Base-by-base conservation (phyloP, 768 basidiomycete species). In the Russula brevipes region DNA sequence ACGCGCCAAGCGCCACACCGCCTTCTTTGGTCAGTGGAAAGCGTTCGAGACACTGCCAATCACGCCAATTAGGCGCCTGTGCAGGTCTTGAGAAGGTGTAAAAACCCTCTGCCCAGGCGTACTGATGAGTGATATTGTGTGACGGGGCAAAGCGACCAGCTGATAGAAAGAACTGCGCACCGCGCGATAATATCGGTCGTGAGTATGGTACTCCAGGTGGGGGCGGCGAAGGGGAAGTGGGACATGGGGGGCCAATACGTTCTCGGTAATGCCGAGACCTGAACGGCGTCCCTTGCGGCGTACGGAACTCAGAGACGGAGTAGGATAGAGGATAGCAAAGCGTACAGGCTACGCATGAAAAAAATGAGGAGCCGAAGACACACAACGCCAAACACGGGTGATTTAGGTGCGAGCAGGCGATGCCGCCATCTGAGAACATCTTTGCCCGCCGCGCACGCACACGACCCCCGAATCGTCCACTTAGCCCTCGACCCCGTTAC, bases 351-450 rank as follows among this genome's bases (percentile, higher is more conserved):
- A 24, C 24, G 24, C 24, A 31, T 19, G 14, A 44, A 24, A 55
- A 45, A 46, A 46, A 35, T 57, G 33, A 16, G 31, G 4, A 42
- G 41, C 4, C 1, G 19, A 5, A 24, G 42, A 36, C 33, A 64
- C 33, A 64, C 63, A 64, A 64, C 30, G n/a, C 58, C 63, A 64
- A 64, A 60, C 63, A 64, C 6, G 35, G 53, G 42, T 59, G 49
- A 52, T 42, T n/a, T 36, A 31, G 19, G 6, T n/a, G 44, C 30
- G 14, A 38, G 17, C 17, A 35, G 47, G 35, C 52, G 52, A 45
- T 35, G 17, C 42, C 33, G 47, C 17, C 42, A 56, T 50, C 54
- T 35, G 24, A 12, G n/a, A 31, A n/a, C 55, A 11, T 33, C 54
- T 46, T 60, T 56, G 41, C 42, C 54, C 58, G 49, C 54, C 63